Evolutionary conservation across 768 basidiomycete genomes (phyloP).

Genomic region (Leucosporidium yakuticum): DNA sequence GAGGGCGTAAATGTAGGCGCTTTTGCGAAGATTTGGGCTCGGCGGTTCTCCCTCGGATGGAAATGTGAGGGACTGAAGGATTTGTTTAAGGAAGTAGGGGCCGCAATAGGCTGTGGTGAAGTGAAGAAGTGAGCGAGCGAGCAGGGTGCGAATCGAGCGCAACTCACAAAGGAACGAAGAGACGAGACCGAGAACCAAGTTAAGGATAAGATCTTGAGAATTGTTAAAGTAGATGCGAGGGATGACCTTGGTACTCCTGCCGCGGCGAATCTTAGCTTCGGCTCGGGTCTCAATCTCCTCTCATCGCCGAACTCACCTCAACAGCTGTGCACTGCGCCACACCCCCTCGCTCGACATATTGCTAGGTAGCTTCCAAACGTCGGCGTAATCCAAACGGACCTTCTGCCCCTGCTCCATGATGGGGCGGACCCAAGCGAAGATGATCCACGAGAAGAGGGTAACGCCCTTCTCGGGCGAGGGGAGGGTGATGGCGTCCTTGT

Average conservation of each 20-base stretch:
- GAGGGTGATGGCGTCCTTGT: slow-evolving; percentile 6
- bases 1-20: slow-evolving; percentile 31
- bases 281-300: no score
- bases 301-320: slow-evolving; percentile 11
- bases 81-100: slow-evolving; percentile 25
- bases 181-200: slow-evolving; percentile 9
- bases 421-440: slow-evolving; percentile 17
- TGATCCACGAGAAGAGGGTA: slow-evolving; percentile 17
- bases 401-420: slow-evolving; percentile 9
- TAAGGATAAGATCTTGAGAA: slow-evolving; percentile 22
- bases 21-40: slow-evolving; percentile 5
- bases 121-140: no score
- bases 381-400: slow-evolving; percentile 18
- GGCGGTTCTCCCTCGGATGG: not conserved
- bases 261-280: no score
- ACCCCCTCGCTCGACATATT: slow-evolving; percentile 16
- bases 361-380: slow-evolving; percentile 23
- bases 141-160: no score
- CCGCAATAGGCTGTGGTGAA: slow-evolving; percentile 13
- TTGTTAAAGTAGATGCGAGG: slow-evolving; percentile 27
- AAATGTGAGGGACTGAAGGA: slow-evolving; percentile 22
- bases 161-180: no score
- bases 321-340: not conserved
- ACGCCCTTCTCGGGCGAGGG: slow-evolving; percentile 16
- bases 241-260: not conserved